These are phyloP conservation scores for Ceratobasidium sp. DNA, from an alignment of 1,284 basidiomycete species.

Conservation along the genomic window DNA sequence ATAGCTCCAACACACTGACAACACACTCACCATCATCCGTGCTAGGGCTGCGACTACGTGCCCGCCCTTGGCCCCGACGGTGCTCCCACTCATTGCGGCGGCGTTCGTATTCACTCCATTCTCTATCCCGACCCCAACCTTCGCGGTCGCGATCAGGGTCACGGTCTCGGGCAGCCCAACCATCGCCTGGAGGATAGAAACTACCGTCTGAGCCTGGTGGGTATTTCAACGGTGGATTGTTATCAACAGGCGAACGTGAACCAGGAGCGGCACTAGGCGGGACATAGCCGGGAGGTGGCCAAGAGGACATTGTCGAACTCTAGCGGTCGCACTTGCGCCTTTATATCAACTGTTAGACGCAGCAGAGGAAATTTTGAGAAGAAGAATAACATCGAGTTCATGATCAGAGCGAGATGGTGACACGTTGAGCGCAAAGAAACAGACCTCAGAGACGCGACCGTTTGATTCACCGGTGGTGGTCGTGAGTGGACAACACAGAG, in stretches of 20 bases:
- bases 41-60: conserved; percentile 77
- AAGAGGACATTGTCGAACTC: conserved; percentile 62
- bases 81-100: conserved; percentile 46
- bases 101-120: conserved; percentile 43
- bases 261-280: conserved; percentile 77
- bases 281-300: conserved; percentile 73
- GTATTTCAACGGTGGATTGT: conserved; percentile 62
- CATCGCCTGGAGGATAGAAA: conserved; percentile 66
- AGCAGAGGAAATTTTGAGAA: conserved; percentile 68
- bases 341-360: conserved; percentile 37
- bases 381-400: conserved; percentile 66
- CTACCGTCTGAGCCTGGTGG: conserved; percentile 60
- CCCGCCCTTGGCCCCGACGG: conserved; percentile 58
- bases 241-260: conserved; percentile 72
- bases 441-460: conserved; percentile 44
- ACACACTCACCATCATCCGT: conserved; percentile 67
- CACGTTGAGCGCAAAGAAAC: conserved; percentile 44
- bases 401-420: conserved; percentile 44
- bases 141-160: conserved; percentile 74
- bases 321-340: conserved; percentile 26
- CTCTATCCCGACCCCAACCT: conserved; percentile 61
- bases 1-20: not conserved
- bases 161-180: conserved; percentile 73
- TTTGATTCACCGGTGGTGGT: conserved; percentile 44
- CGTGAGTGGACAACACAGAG: conserved; percentile 39